Conservation (phyloP, 805 yeast genomes). For the Ogataea ganodermae region DNA sequence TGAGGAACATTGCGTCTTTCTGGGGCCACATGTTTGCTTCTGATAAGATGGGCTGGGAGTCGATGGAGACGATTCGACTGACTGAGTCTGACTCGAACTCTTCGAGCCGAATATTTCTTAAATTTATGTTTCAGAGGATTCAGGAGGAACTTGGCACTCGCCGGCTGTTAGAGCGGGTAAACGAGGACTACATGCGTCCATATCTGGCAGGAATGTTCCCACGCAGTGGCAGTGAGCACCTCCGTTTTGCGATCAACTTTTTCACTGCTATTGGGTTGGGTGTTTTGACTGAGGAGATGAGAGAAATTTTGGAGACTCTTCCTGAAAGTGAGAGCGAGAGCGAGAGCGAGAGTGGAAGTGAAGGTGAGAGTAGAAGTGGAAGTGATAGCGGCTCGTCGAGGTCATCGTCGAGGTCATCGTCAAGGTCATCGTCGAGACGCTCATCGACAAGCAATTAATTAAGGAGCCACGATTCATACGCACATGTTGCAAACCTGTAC, state of each 20-base stretch:
- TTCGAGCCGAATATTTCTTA: constrained; percentile 76
- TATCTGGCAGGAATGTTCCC: constrained; percentile 68
- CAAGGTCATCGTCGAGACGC: no score
- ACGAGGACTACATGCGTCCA: constrained; percentile 53
- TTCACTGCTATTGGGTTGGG: constrained; percentile 95
- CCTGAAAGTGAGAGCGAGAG: constrained; percentile 34
- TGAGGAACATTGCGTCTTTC: constrained; percentile 78
- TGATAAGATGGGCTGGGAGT: constrained; percentile 66
- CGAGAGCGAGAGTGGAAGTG: constrained; percentile 17
- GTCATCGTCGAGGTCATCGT: background rate
- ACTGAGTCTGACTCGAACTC: constrained; percentile 78
- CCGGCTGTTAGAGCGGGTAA: constrained; percentile 49
- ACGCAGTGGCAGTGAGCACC: constrained; percentile 45
- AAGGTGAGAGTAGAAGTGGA: constrained; percentile 27
- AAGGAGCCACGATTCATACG: no score
- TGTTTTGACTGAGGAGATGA: constrained; percentile 76
- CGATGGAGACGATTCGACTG: constrained; percentile 54
- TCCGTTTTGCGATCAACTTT: constrained; percentile 81
- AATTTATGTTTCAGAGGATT: constrained; percentile 77
- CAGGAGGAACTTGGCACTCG: constrained; percentile 71
- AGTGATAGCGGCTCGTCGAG: constrained; percentile 20
- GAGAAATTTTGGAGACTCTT: constrained; percentile 41
- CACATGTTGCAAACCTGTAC: no score
- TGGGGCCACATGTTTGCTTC: constrained; percentile 84
- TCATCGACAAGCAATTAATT: background rate